Conservation (phyloP, 192 early-diverging fungal genomes). For the Coemansia asiatica region DNA sequence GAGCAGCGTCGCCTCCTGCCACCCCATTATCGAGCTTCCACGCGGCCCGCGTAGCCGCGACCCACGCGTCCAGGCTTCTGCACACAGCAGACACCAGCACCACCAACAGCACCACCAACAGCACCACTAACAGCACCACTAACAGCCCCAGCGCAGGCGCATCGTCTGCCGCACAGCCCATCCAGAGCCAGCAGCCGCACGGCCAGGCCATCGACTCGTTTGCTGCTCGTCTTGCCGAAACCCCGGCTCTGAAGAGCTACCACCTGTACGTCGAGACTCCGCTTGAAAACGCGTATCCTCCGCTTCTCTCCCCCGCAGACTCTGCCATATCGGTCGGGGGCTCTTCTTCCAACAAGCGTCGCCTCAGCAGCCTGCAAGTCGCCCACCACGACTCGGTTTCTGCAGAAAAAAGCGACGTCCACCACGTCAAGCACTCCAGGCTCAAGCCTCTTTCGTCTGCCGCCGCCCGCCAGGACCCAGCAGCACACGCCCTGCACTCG, state of each 20-base stretch:
- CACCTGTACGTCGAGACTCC: slow-evolving; percentile 51
- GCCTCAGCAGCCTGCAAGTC: slow-evolving; percentile 39
- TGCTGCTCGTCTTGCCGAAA: slow-evolving; percentile 15
- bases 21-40: slow-evolving; percentile 32
- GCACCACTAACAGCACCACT: slow-evolving; percentile 4
- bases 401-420: slow-evolving; percentile 7
- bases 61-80: slow-evolving; percentile 1
- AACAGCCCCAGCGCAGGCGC: slow-evolving; percentile 27
- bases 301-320: slow-evolving; percentile 22
- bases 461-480: neutral
- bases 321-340: slow-evolving; percentile 11
- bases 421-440: slow-evolving; percentile 36
- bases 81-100: neutral
- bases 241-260: slow-evolving; percentile 37
- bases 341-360: slow-evolving; percentile 32
- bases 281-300: slow-evolving; percentile 33
- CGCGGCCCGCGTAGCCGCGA: slow-evolving; percentile 38
- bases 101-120: too few species aligned
- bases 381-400: neutral
- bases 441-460: neutral
- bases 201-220: neutral
- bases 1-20: slow-evolving; percentile 35
- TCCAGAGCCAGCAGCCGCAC: slow-evolving; percentile 10
- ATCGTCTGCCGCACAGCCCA: neutral
- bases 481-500: slow-evolving; percentile 6